Conservation (phyloP, 1,284 basidiomycete species). For the Inonotus obliquus region DNA sequence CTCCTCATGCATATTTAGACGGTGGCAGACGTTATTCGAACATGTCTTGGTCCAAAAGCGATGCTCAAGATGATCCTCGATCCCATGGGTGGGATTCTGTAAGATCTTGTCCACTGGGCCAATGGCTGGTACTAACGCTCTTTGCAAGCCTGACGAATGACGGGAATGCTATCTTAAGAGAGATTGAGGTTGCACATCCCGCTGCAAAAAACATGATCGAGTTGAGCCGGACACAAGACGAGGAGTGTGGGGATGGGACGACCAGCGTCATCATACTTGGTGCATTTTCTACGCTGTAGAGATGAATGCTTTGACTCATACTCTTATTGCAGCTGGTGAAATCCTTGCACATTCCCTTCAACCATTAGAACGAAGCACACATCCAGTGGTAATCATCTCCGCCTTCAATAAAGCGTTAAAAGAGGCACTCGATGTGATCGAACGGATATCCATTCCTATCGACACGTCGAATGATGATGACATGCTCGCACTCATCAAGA, state of each 20-base stretch:
- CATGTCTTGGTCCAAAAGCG: constrained; percentile 94
- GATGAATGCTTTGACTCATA: background rate
- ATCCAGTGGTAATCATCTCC: constrained; percentile 98
- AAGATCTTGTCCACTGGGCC: constrained; percentile 29
- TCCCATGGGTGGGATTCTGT: constrained; percentile 97
- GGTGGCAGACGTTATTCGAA: constrained; percentile 97
- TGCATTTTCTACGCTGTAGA: constrained; percentile 38
- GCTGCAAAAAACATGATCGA: constrained; percentile 99
- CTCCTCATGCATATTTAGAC: constrained; percentile 49
- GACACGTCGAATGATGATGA: constrained; percentile 83
- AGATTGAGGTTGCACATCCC: constrained; percentile 97
- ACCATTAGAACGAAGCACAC: constrained; percentile 93
- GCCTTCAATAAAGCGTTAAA: constrained; percentile 96
- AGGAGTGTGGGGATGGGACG: constrained; percentile 98
- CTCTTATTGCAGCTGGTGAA: constrained; percentile 75
- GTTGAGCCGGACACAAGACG: constrained; percentile 94
- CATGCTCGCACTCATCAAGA: constrained; percentile 97
- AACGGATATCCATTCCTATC: constrained; percentile 86
- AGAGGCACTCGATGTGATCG: constrained; percentile 85
- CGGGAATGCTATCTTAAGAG: constrained; percentile 94
- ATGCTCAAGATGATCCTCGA: constrained; percentile 99
- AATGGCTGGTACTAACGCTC: background rate
- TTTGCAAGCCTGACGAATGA: constrained; percentile 84
- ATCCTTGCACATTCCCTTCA: constrained; percentile 94
- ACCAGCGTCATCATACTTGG: constrained; percentile 97